Percentiles rank a stretch among this genome's conserved stretches.
Evolutionary conservation across 2,329 filamentous ascomycete species (phyloP).

Genomic region (Paraconiothyrium sp.): DNA sequence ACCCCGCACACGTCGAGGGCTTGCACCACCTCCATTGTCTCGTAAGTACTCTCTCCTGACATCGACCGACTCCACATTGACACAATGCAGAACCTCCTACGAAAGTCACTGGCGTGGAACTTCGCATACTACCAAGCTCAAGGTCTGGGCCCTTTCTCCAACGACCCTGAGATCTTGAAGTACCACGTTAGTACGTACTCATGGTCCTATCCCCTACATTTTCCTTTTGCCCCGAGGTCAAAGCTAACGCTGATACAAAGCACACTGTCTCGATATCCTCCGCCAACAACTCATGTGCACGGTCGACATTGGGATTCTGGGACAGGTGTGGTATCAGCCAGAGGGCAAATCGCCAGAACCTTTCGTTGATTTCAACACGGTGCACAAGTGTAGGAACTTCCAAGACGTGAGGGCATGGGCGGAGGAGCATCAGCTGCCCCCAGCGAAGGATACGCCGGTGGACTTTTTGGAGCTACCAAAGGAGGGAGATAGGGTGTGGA

Average conservation of each 20-base stretch:
- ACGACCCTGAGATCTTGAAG: slow-evolving; percentile 63
- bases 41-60: slow-evolving; percentile 41
- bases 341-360: slow-evolving; percentile 59
- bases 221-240: background rate
- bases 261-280: slow-evolving; percentile 69
- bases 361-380: slow-evolving; percentile 70
- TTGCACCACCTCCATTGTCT: slow-evolving; percentile 68
- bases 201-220: background rate
- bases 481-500: slow-evolving; percentile 42
- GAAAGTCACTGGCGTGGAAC: slow-evolving; percentile 68
- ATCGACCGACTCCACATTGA: slow-evolving; percentile 2
- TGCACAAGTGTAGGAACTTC: slow-evolving; percentile 67
- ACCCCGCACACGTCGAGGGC: slow-evolving; percentile 65
- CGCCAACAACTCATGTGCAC: slow-evolving; percentile 72
- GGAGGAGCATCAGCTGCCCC: slow-evolving; percentile 60
- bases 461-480: slow-evolving; percentile 54
- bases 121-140: slow-evolving; percentile 64
- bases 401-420: slow-evolving; percentile 65
- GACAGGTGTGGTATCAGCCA: slow-evolving; percentile 67
- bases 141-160: slow-evolving; percentile 64
- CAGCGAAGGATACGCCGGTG: slow-evolving; percentile 34
- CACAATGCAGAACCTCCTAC: slow-evolving; percentile 62
- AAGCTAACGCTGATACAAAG: slow-evolving; percentile 15
- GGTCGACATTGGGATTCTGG: slow-evolving; percentile 67
- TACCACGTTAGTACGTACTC: slow-evolving; percentile 65